Conservation (phyloP, 331 rosid species). For the Pyracantha coccinea region DNA sequence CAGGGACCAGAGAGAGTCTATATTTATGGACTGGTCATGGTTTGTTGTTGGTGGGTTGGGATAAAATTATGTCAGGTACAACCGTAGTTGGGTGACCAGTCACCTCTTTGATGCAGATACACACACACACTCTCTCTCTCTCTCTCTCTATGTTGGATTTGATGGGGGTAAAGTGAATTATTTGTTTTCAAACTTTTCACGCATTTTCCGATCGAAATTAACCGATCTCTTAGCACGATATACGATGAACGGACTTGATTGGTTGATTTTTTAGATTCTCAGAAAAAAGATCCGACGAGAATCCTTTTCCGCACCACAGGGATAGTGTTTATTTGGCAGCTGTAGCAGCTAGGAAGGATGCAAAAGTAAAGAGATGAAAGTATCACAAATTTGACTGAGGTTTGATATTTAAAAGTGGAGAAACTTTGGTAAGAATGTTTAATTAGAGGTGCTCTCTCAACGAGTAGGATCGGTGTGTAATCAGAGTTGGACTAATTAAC, state of each 20-base stretch:
- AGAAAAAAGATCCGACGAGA: too few species aligned
- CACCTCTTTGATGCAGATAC: conserved; percentile 6
- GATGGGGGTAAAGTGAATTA: background rate
- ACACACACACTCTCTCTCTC: too few species aligned
- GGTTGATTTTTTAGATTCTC: too few species aligned
- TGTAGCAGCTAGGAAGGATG: background rate
- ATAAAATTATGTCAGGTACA: conserved; percentile 15
- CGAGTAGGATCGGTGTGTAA: too few species aligned
- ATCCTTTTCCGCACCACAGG: too few species aligned
- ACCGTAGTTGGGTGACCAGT: conserved; percentile 30
- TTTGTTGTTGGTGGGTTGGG: background rate
- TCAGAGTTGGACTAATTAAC: too few species aligned
- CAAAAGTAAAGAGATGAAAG: background rate
- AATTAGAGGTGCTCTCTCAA: too few species aligned
- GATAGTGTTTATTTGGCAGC: background rate
- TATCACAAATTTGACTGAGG: background rate
- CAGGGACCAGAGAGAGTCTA: conserved; percentile 1
- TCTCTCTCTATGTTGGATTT: conserved; percentile 2
- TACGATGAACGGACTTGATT: too few species aligned
- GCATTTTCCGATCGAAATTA: background rate
- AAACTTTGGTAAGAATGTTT: background rate
- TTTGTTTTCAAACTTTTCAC: background rate
- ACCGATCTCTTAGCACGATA: background rate
- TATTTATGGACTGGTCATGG: conserved; percentile 16
- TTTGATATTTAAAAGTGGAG: background rate